phyloP scores from a whole-genome alignment of 768 basidiomycete species.

The Suillus sp. region DNA sequence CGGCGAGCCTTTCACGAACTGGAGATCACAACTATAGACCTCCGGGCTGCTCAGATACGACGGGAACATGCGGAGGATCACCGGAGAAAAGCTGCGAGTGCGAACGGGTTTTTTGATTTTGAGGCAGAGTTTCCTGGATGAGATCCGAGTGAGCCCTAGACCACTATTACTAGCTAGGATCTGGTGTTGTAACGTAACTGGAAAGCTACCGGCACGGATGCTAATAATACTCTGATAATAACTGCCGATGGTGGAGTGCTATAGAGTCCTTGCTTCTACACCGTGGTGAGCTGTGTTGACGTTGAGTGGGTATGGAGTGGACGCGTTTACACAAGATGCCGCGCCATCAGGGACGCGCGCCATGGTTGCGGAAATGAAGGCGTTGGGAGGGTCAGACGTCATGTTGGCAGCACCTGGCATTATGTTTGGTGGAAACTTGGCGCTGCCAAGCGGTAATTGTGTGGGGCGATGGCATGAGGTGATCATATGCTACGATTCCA shows the following conservation, averaged over 20 bases:
- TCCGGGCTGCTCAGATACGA: conserved; percentile 58
- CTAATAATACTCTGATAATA: conserved; percentile 6
- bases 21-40: conserved; percentile 59
- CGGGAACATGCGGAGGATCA: conserved; percentile 59
- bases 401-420: neutral
- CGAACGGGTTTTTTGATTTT: conserved; percentile 58
- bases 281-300: conserved; percentile 12
- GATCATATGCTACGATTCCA: conserved; percentile 9
- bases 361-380: conserved; percentile 40
- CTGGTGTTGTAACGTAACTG: neutral
- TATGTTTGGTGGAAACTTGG: neutral
- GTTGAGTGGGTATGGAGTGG: neutral
- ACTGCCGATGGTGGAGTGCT: conserved; percentile 57
- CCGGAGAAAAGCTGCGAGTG: conserved; percentile 56
- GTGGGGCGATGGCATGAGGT: conserved; percentile 1
- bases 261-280: conserved; percentile 65
- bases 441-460: conserved; percentile 4
- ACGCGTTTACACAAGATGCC: neutral
- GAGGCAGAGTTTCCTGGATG: conserved; percentile 35
- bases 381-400: neutral
- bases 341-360: neutral
- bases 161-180: neutral
- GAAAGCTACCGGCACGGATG: neutral
- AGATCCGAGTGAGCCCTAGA: neutral
- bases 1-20: conserved; percentile 62